Evolutionary conservation across 2,329 filamentous ascomycete species (phyloP).

Genomic region (Ceratocystis colombiana): DNA sequence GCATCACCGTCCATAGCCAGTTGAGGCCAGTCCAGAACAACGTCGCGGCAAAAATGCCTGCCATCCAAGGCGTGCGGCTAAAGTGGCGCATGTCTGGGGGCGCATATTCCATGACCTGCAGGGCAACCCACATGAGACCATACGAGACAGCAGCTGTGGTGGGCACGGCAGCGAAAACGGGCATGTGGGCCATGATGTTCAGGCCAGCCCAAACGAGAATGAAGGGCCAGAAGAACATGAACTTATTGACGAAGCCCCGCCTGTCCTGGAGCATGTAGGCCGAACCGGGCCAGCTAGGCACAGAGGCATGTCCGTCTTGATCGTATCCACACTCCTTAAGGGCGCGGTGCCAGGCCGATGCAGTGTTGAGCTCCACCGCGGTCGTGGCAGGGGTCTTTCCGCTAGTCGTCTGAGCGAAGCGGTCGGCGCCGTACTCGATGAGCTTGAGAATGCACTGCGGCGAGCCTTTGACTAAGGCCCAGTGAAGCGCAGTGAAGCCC

Average conservation of each 20-base stretch:
- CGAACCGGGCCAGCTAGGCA: constrained; percentile 60
- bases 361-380: constrained; percentile 81
- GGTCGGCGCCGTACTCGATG: constrained; percentile 88
- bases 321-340: constrained; percentile 77
- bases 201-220: constrained; percentile 61
- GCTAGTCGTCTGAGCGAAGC: constrained; percentile 77
- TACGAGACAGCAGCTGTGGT: constrained; percentile 55
- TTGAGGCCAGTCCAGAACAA: constrained; percentile 69
- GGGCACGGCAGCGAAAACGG: constrained; percentile 67
- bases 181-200: constrained; percentile 61
- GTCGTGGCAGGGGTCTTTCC: constrained; percentile 84
- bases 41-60: constrained; percentile 83
- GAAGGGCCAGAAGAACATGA: constrained; percentile 86
- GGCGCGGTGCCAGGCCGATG: constrained; percentile 69
- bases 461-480: constrained; percentile 90
- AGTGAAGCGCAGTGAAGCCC: constrained; percentile 89
- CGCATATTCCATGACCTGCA: constrained; percentile 69
- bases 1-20: constrained; percentile 66
- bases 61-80: constrained; percentile 86
- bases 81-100: constrained; percentile 81
- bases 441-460: constrained; percentile 84
- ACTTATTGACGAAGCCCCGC: constrained; percentile 66
- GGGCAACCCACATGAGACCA: constrained; percentile 64
- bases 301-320: constrained; percentile 60
- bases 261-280: constrained; percentile 66